Conservation (phyloP, 805 yeast species). For the Candida manassasensis region DNA sequence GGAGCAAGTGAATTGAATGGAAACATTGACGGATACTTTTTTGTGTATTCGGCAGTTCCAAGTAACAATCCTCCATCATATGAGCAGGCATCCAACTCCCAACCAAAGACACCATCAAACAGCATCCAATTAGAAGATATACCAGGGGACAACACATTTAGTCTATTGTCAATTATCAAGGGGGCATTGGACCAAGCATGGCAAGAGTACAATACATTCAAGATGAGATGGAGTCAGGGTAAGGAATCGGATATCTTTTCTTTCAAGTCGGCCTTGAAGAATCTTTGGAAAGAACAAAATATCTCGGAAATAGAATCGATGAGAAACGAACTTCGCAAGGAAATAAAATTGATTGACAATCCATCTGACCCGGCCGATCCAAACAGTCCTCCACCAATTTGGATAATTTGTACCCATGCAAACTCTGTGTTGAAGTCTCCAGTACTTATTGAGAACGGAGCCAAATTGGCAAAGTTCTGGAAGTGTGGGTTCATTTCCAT, state of each 20-base stretch:
- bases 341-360: slow-evolving; percentile 17
- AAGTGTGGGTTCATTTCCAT: slow-evolving; percentile 58
- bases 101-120: slow-evolving; percentile 2
- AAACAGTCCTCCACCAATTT: slow-evolving; percentile 54
- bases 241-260: slow-evolving; percentile 66
- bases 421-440: slow-evolving; percentile 59
- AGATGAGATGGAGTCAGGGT: slow-evolving; percentile 55
- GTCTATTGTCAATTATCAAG: slow-evolving; percentile 43
- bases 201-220: slow-evolving; percentile 58
- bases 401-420: slow-evolving; percentile 62
- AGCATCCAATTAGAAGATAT: slow-evolving; percentile 8
- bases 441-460: slow-evolving; percentile 52
- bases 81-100: slow-evolving; percentile 23
- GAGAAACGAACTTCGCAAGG: slow-evolving; percentile 22
- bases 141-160: slow-evolving; percentile 24
- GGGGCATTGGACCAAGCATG: slow-evolving; percentile 66
- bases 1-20: slow-evolving; percentile 79
- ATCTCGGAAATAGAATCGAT: slow-evolving; percentile 15
- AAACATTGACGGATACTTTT: slow-evolving; percentile 66
- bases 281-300: slow-evolving; percentile 48
- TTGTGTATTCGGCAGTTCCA: slow-evolving; percentile 69
- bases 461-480: slow-evolving; percentile 55
- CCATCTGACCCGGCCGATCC: slow-evolving; percentile 33
- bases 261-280: slow-evolving; percentile 51
- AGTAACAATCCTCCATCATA: slow-evolving; percentile 57